These are phyloP conservation scores for Phialemonium atrogriseum DNA, from an alignment of 2,329 filamentous ascomycete genomes.

Conservation along the genomic window DNA sequence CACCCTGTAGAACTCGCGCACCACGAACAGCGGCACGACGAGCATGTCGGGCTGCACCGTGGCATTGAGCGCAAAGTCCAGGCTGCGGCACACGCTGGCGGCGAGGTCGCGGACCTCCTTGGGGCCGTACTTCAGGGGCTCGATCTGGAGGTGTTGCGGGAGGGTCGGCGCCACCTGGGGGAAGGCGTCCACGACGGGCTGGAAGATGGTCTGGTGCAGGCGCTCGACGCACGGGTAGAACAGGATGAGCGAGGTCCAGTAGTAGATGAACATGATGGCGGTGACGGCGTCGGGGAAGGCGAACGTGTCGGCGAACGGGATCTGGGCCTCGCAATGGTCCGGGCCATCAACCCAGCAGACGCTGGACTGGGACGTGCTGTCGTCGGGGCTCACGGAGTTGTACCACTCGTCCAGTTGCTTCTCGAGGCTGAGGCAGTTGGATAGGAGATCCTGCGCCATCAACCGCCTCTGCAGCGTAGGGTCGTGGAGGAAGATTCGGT, in stretches of 20 bases:
- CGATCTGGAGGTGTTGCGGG: slow-evolving; percentile 27
- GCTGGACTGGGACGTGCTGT: slow-evolving; percentile 15
- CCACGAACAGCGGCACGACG: slow-evolving; percentile 32
- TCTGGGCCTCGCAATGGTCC: slow-evolving; percentile 18
- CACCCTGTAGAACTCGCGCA: slow-evolving; percentile 31
- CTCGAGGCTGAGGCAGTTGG: slow-evolving; percentile 38
- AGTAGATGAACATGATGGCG: slow-evolving; percentile 41
- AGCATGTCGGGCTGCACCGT: slow-evolving; percentile 40
- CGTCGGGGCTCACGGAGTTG: slow-evolving; percentile 17
- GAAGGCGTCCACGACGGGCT: slow-evolving; percentile 32
- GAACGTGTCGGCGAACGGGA: slow-evolving; percentile 37
- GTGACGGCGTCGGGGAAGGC: slow-evolving; percentile 35
- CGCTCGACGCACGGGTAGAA: slow-evolving; percentile 39
- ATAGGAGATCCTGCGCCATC: slow-evolving; percentile 39
- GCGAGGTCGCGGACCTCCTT: slow-evolving; percentile 36
- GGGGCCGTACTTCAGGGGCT: slow-evolving; percentile 29
- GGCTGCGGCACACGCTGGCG: slow-evolving; percentile 38
- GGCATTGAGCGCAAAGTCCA: slow-evolving; percentile 36
- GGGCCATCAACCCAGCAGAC: slow-evolving; percentile 32
- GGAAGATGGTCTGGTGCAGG: slow-evolving; percentile 34
- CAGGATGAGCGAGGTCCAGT: slow-evolving; percentile 43
- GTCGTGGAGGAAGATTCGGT: slow-evolving; percentile 29
- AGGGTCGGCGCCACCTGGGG: slow-evolving; percentile 29
- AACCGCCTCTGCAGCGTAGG: slow-evolving; percentile 32
- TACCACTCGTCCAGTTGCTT: slow-evolving; percentile 40